Percentiles rank a stretch among this genome's conserved stretches.
Conservation (phyloP, 352 stramenopile genomes). For the Globisporangium abappressorium region DNA sequence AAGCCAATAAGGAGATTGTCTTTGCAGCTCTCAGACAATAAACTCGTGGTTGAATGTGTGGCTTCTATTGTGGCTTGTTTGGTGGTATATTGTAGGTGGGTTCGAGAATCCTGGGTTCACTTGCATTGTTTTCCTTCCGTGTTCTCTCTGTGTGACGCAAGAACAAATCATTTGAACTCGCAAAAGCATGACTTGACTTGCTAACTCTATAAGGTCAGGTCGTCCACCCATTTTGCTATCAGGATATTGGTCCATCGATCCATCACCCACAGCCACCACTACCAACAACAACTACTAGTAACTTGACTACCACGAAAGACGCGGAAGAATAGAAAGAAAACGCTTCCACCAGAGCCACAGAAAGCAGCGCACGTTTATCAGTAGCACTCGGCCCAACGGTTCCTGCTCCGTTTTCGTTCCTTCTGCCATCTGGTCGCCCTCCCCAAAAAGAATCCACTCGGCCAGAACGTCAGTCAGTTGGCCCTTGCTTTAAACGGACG, state of each 20-base stretch:
- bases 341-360: neutral
- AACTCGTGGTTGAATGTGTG: neutral
- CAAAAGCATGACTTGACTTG: neutral
- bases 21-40: neutral
- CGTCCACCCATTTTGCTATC: neutral
- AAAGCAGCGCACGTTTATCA: neutral
- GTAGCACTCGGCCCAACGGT: neutral
- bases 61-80: neutral
- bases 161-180: neutral
- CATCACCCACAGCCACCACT: no score
- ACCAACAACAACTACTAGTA: neutral
- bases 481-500: neutral
- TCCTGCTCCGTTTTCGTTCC: neutral
- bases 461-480: neutral
- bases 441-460: neutral
- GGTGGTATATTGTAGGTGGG: no score
- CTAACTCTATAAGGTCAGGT: neutral
- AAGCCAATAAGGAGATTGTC: neutral
- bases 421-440: neutral
- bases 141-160: neutral
- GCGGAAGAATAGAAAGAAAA: slow-evolving; percentile 1
- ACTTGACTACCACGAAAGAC: neutral
- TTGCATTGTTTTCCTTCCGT: neutral
- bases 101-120: neutral
- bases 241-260: neutral